Percentiles rank a stretch among this genome's conserved stretches.
Conservation (phyloP, 768 basidiomycete genomes). For the Tricholoma terreum region DNA sequence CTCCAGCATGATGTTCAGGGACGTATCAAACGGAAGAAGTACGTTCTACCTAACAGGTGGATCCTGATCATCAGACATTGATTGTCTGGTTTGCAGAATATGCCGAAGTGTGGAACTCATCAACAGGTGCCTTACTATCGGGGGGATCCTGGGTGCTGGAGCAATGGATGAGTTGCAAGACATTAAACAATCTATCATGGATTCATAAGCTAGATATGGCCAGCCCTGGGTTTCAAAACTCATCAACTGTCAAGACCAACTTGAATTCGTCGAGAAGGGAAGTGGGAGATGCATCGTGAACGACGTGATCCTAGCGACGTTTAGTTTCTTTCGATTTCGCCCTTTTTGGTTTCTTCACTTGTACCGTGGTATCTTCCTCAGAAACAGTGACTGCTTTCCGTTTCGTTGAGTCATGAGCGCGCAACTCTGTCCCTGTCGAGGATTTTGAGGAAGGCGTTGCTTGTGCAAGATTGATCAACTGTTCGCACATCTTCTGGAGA, state of each 20-base stretch:
- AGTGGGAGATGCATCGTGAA: not conserved
- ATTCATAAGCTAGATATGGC: not conserved
- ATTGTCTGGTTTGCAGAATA: conserved; percentile 3
- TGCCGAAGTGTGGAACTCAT: conserved; percentile 9
- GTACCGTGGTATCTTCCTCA: conserved; percentile 16
- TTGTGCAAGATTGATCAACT: conserved; percentile 40
- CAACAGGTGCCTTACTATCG: not conserved
- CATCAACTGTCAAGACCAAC: no score
- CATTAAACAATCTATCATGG: not conserved
- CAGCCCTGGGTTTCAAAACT: not conserved
- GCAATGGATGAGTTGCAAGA: not conserved
- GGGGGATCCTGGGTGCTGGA: not conserved
- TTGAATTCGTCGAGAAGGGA: no score
- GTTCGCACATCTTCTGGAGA: conserved; percentile 61
- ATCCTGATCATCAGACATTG: not conserved
- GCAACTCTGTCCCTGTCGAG: conserved; percentile 12
- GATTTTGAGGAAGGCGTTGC: conserved; percentile 14
- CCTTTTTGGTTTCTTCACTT: conserved; percentile 14
- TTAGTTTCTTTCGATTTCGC: conserved; percentile 1
- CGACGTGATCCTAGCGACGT: not conserved
- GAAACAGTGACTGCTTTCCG: conserved; percentile 36
- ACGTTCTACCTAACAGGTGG: conserved; percentile 11
- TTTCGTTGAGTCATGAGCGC: conserved; percentile 25
- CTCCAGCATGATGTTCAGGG: conserved; percentile 54
- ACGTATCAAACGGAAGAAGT: conserved; percentile 52